Percentiles rank a stretch among this genome's conserved stretches.
Evolutionary conservation across 169 alveolate genomes (phyloP).

Genomic region (Plasmodium relictum): DNA sequence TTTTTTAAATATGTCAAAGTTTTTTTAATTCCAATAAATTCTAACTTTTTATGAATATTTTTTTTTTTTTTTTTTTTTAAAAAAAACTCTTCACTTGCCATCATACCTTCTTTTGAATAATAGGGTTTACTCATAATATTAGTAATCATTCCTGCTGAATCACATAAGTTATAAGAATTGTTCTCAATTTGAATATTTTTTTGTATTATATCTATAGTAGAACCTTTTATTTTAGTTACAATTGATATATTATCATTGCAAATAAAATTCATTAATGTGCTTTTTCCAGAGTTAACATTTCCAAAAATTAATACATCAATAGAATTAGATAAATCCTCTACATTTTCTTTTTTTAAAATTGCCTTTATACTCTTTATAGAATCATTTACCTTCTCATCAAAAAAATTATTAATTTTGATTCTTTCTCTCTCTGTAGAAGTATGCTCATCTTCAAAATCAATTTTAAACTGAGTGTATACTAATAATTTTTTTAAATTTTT

Average conservation of each 20-base stretch:
- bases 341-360: slow-evolving; percentile 51
- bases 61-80: neutral
- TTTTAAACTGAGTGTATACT: slow-evolving; percentile 35
- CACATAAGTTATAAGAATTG: slow-evolving; percentile 74
- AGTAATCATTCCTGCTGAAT: slow-evolving; percentile 81
- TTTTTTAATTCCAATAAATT: slow-evolving; percentile 38
- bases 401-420: neutral
- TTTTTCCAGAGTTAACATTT: slow-evolving; percentile 86
- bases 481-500: slow-evolving; percentile 12
- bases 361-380: slow-evolving; percentile 22
- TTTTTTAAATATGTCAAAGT: slow-evolving; percentile 4
- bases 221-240: slow-evolving; percentile 83
- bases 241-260: slow-evolving; percentile 79
- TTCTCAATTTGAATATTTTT: slow-evolving; percentile 70
- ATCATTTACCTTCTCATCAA: slow-evolving; percentile 4
- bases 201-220: slow-evolving; percentile 83
- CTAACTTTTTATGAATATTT: slow-evolving; percentile 23
- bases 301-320: slow-evolving; percentile 78
- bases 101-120: neutral
- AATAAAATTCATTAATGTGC: slow-evolving; percentile 81
- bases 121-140: too few relatives aligned
- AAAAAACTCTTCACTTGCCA: neutral
- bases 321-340: slow-evolving; percentile 57
- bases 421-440: slow-evolving; percentile 6
- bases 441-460: slow-evolving; percentile 61